Evolutionary conservation across 768 basidiomycete genomes (phyloP).

Genomic region (Cystobasidium onofrii): DNA sequence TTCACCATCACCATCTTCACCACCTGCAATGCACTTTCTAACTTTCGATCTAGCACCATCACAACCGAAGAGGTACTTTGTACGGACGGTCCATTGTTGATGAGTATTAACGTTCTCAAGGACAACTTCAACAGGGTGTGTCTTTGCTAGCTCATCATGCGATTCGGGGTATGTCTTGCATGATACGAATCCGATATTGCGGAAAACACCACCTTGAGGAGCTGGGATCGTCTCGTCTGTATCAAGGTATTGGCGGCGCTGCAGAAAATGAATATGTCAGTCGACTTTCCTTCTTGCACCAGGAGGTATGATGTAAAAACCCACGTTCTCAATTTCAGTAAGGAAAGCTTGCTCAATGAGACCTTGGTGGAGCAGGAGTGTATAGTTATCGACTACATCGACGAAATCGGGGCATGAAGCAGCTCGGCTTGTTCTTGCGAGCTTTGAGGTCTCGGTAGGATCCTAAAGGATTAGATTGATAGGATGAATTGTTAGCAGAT

Average conservation of each 20-base stretch:
- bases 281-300: background rate
- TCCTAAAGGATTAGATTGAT: no score
- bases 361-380: slow-evolving; percentile 42
- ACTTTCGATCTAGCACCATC: slow-evolving; percentile 57
- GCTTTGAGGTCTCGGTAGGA: slow-evolving; percentile 34
- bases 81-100: slow-evolving; percentile 33
- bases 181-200: slow-evolving; percentile 39
- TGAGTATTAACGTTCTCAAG: slow-evolving; percentile 35
- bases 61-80: slow-evolving; percentile 50
- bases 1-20: slow-evolving; percentile 38
- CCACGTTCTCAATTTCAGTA: slow-evolving; percentile 38
- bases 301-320: background rate
- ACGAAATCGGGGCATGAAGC: slow-evolving; percentile 43
- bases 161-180: slow-evolving; percentile 34
- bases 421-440: slow-evolving; percentile 41
- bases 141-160: slow-evolving; percentile 29
- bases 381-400: slow-evolving; percentile 41
- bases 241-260: slow-evolving; percentile 40
- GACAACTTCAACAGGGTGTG: slow-evolving; percentile 36
- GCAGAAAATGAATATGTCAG: background rate
- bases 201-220: slow-evolving; percentile 40
- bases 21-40: slow-evolving; percentile 52
- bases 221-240: slow-evolving; percentile 34
- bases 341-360: slow-evolving; percentile 41
- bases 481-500: background rate